Evolutionary conservation across 2,329 filamentous ascomycete genomes (phyloP), one percentile per base, ranked within the genome.

Genomic region (Penicillium sp.): DNA sequence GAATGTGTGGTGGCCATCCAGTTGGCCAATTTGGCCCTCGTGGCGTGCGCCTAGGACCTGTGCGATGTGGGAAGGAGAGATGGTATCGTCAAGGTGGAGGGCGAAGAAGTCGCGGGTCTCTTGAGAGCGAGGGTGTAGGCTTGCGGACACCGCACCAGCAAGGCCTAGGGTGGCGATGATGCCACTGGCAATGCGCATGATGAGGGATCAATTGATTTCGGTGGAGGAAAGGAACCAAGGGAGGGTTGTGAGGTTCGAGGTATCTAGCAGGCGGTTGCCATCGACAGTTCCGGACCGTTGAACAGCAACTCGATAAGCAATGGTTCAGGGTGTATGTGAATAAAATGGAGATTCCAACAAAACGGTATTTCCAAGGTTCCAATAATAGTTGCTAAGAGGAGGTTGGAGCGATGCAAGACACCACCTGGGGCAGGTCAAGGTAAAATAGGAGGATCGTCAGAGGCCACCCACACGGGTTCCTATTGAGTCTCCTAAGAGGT

Each of bases 31-130:
- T 41, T 80, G 80, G 33, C 91, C 91, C 61, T 96, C 87, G 68
- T 95, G 84, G 39, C 79, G 76, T 42, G 95, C 75, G 19, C 87
- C 88, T 8, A 98, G 74, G 21, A 81, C 77, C 40, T 75, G 72
- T 26, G 89, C 89, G 55, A 96, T 76, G 21, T 68, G 59, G 35
- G 84, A 76, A 15, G 89, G 88, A 13, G 81, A 76, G 6, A 79
- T 75, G 33, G 78, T 75, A 12, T 79, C 72, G 52, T 85, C 80
- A 62, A 98, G 79, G 58, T 96, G 87, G 41, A 98, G 77, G 56
- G 94, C 89, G 68, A 97, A 96, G 72, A 95, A 97, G 69, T 98
- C 91, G 70, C 89, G 82, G 34, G 79, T 77, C 43, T 85, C 79
- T 75, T 94, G 87, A 64, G 93, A 79, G 60, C 87, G 84, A 55